These are phyloP conservation scores for Cucurbita argyrosperma DNA, from an alignment of 306 rosid genomes.

Conservation along the genomic window DNA sequence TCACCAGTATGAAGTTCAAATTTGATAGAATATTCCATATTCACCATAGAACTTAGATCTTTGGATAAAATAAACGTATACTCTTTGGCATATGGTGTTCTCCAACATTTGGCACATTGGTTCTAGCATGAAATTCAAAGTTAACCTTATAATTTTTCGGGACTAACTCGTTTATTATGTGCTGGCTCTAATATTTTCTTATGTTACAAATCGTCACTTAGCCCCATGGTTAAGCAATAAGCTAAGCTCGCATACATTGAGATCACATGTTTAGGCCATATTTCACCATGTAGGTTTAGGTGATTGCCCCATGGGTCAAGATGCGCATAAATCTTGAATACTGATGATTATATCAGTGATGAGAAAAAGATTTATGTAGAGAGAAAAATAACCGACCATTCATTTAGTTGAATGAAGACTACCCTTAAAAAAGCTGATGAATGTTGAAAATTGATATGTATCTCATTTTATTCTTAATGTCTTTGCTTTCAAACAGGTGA, in stretches of 20 bases:
- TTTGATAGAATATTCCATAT: not conserved
- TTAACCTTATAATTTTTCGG: not conserved
- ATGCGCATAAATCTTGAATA: not conserved
- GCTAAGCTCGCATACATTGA: not conserved
- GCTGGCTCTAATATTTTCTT: not conserved
- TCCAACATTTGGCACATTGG: too few relatives aligned
- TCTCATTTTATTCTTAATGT: constrained; percentile 11
- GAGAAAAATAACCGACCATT: not conserved
- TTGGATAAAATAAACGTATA: not conserved
- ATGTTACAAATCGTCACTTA: not conserved
- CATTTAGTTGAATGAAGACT: not conserved
- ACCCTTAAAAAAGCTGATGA: not conserved
- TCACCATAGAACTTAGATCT: not conserved
- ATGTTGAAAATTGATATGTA: not conserved
- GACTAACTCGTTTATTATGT: not conserved
- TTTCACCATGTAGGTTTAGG: not conserved
- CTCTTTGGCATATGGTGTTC: too few relatives aligned
- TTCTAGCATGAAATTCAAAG: too few relatives aligned
- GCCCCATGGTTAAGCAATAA: not conserved
- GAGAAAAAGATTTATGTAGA: not conserved
- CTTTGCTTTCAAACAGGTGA: constrained; percentile 28
- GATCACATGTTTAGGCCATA: not conserved
- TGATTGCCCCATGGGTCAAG: not conserved
- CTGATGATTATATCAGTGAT: not conserved
- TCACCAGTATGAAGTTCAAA: not conserved